Evolutionary conservation across 352 stramenopile species (phyloP), one percentile per base, ranked within the genome.

Genomic region (Pythium vanterpoolii): DNA sequence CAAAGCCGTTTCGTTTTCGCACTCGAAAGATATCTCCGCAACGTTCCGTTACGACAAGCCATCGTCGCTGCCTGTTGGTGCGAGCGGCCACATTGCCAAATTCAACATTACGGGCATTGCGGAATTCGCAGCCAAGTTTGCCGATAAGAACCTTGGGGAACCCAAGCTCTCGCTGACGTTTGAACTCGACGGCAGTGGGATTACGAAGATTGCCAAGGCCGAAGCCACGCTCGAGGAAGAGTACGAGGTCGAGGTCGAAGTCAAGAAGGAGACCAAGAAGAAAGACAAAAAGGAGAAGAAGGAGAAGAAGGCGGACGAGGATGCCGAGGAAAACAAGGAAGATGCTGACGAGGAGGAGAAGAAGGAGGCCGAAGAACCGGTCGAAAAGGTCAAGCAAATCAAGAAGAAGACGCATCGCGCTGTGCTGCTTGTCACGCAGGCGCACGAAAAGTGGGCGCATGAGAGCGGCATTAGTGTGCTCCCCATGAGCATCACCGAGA

Each of bases 141-240:
- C 78, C 13, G 83, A 96, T 40, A 97, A 98, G 71, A 83, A 89
- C 40, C 63, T 97, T 4, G 83, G 83, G 16, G 74, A 85, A 44
- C 96, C 95, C 13, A 98, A 99, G 76, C 81, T 98, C 2, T 96
- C 91, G 6, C 68, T 99, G 11, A 92, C 93, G 51, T 99, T 98
- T 66, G 82, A 96, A 67, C 71, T 98, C 38, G 94, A 96, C 62
- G 81, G 72, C 19, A 98, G 93, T 61, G 96, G 95, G 36, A 92
- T 98, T 47, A 86, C 86, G 18, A 66, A 79, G 28, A 86, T 99
- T 38, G 69, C 89, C 31, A 98, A 98, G 76, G 95, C 91, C 14
- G 93, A 98, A 66, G 95, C 93, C 23, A 89, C 82, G 19, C 76
- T 98, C 24, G 93, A 95, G 62, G 82, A 89, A 54, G 79, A 96